Evolutionary conservation across 345 rosid species (phyloP), one percentile per base, ranked within the genome.

Genomic region (Eucalyptus sp.): DNA sequence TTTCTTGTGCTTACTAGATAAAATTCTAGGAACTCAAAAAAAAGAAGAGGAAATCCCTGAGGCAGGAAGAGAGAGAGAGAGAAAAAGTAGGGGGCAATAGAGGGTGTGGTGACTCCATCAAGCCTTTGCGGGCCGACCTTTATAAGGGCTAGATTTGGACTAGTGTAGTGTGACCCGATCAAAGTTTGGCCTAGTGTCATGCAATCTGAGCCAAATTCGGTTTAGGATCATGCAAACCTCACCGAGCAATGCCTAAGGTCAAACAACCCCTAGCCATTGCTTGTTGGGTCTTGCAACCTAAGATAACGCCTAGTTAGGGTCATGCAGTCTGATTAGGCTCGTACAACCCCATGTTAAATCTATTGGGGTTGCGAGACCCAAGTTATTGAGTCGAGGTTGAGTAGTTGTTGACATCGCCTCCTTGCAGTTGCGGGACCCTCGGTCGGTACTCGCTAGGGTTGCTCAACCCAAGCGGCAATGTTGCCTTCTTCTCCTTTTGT

Each of bases 321-420:
- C 44, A 20, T 17, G 24, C 1, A 4, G 3, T 16, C 1, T 33
- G 0, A 20, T 68, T 0, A 3, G 13, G 80, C 80, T 68, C 3
- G 24, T 16, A 33, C 3, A 5, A 8, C 4, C 44, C 43, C 80
- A 33, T 8, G 24, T 17, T 68, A 31, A 10, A 15, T 64, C 5
- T n/a, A n/a, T n/a, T 15, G 10, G 41, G 20, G 18, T 64, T 8
- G 10, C 3, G 10, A 14, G 76, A 13, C 20, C 37, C 3, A n/a
- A 64, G 41, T 64, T n/a, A 25, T 68, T 4, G 24, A 41, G 44
- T 9, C 22, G 3, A 4, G 81, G 1, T 18, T 18, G 7, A 68
- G 44, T 33, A 41, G 41, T 68, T 18, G 44, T 68, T 3, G 6
- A 22, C 44, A 33, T 68, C 4, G 7, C 13, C 44, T 68, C 25